A percentile compares a stretch with the other conserved stretches of the same genome.
Evolutionary conservation across 2,329 filamentous ascomycete species (phyloP).

Genomic region (Cadophora luteo-olivacea): DNA sequence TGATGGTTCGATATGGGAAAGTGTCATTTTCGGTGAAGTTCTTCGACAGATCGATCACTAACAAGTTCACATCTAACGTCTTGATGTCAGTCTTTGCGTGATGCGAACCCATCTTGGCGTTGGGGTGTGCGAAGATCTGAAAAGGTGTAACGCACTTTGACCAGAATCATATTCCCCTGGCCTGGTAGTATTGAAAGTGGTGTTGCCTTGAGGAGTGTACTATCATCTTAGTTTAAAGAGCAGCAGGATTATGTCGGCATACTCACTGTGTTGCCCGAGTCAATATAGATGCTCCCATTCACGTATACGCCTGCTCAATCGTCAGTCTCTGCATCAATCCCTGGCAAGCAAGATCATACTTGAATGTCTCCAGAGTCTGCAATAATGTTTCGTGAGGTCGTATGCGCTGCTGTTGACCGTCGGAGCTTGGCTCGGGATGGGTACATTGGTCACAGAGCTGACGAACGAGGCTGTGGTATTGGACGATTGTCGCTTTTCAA

Average conservation of each 20-base stretch:
- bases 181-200: background rate
- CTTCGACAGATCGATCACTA: background rate
- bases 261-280: background rate
- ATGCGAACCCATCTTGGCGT: no score
- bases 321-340: background rate
- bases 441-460: background rate
- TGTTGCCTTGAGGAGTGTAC: background rate
- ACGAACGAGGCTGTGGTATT: no score
- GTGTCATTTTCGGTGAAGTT: background rate
- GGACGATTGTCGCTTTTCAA: no score
- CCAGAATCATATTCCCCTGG: background rate
- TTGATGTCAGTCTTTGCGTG: background rate
- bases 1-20: background rate
- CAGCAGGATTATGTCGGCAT: background rate
- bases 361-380: background rate
- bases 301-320: background rate
- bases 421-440: background rate
- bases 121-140: no score
- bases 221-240: background rate
- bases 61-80: background rate
- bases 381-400: background rate
- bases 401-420: background rate
- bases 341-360: background rate
- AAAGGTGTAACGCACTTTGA: background rate
- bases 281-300: background rate